Evolutionary conservation across 345 rosid species (phyloP).

Genomic region (Lepidium aucheri): DNA sequence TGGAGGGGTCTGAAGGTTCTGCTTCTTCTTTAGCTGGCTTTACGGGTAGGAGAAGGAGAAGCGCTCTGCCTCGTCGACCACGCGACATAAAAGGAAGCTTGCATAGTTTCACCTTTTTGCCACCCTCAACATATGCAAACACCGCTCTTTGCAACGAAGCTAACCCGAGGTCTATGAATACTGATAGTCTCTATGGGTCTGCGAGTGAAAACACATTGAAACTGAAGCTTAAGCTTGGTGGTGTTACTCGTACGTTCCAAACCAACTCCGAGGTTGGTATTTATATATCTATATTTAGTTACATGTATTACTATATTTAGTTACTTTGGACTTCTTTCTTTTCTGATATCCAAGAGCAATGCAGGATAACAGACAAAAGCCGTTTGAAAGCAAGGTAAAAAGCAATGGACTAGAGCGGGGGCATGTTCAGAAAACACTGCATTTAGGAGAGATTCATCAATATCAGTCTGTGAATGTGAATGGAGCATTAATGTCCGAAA

Average conservation of each 20-base stretch:
- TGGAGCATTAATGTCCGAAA: slow-evolving; percentile 29
- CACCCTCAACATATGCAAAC: slow-evolving; percentile 23
- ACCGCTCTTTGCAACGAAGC: slow-evolving; percentile 29
- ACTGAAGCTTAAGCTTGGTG: slow-evolving; percentile 60
- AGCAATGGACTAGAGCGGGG: slow-evolving; percentile 36
- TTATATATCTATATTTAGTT: too few relatives aligned
- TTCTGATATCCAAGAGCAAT: background rate
- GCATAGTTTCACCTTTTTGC: slow-evolving; percentile 17
- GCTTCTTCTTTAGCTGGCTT: slow-evolving; percentile 27
- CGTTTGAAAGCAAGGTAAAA: slow-evolving; percentile 24
- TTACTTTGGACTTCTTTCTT: background rate
- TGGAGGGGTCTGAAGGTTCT: slow-evolving; percentile 38
- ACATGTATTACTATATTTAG: too few relatives aligned
- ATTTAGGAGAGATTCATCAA: slow-evolving; percentile 31
- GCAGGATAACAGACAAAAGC: slow-evolving; percentile 29
- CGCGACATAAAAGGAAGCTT: slow-evolving; percentile 25
- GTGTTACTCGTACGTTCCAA: slow-evolving; percentile 43
- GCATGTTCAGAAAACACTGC: slow-evolving; percentile 29
- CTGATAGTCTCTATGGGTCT: slow-evolving; percentile 15
- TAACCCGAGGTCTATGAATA: slow-evolving; percentile 15
- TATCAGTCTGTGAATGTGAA: slow-evolving; percentile 26
- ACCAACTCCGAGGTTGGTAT: slow-evolving; percentile 30
- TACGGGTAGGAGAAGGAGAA: slow-evolving; percentile 46
- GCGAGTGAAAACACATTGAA: slow-evolving; percentile 48
- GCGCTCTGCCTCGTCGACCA: slow-evolving; percentile 37